Percentiles rank a stretch among this genome's conserved stretches.
Conservation (phyloP, 306 rosid species). For the Spatholobus suberectus region DNA sequence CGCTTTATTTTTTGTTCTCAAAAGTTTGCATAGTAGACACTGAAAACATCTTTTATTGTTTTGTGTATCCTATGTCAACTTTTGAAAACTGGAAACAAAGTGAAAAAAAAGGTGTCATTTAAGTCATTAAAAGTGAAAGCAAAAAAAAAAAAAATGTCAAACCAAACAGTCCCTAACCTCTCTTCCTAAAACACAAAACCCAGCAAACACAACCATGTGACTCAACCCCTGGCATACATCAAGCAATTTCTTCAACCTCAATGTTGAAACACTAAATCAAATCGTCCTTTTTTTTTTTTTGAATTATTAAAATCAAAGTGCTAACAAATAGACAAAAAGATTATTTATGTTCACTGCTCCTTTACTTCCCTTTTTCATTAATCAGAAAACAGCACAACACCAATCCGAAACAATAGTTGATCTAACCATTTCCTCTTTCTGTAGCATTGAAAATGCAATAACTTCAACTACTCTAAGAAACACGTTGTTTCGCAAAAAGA, state of each 20-base stretch:
- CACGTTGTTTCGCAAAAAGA: background rate
- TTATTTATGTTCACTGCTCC: background rate
- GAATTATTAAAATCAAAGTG: background rate
- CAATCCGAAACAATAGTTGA: background rate
- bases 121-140: background rate
- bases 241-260: conserved; percentile 2
- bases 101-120: background rate
- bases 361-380: background rate
- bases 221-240: background rate
- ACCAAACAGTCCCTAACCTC: background rate
- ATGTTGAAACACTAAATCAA: background rate
- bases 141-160: background rate
- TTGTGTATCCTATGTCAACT: background rate
- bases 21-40: background rate
- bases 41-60: background rate
- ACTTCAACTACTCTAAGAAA: background rate
- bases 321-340: background rate
- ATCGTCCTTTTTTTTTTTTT: background rate
- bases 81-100: background rate
- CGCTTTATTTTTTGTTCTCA: background rate
- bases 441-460: background rate
- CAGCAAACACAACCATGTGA: background rate
- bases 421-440: background rate
- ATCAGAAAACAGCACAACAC: background rate
- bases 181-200: background rate